Evolutionary conservation across 2,329 filamentous ascomycete genomes (phyloP), one percentile per base, ranked within the genome.

Genomic region (Neofusicoccum ribis): DNA sequence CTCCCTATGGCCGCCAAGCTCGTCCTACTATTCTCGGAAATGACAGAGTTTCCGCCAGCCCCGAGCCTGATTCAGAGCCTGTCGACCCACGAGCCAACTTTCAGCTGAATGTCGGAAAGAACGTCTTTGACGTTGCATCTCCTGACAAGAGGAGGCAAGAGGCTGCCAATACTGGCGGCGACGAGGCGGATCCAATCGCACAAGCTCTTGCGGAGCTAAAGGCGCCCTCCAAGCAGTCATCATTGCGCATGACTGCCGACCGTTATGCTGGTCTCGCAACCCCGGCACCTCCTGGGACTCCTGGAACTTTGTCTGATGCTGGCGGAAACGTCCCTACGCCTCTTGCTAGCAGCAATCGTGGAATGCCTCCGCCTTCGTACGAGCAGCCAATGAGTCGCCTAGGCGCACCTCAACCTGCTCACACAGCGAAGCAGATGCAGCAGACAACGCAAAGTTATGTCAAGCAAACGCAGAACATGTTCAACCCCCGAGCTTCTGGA

Each of bases 361-460:
- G 89, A 31, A 93, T 91, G 9, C 92, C 93, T 5, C 94, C 94
- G 2, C 94, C 94, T 3, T 92, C 91, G 0, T 98, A 97, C 73
- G 91, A 94, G 66, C 86, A 84, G 52, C 86, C 89, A 58, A 85
- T 92, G 51, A 91, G 91, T 74, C 86, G 91, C 66, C 85, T 98
- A 3, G 95, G 93, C 63, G 91, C 94, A 12, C 96, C 95, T 1
- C 90, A 94, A 66, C 93, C 94, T 2, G 95, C 95, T 1, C 92
- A 96, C 67, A 99, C 96, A 0, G 91, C 92, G 3, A 91, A 90
- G 68, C 92, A 95, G 54, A 99, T 99, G 96, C 92, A 97, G 74
- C 91, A 96, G 77, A 92, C 93, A 3, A 95, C 93, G 0, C 90
- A 96, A 71, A 93, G 93, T 77, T 97, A 94, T 72, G 88, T 91